phyloP scores from a whole-genome alignment of 108 stramenopile genomes.

The Cyclotella baltica region DNA sequence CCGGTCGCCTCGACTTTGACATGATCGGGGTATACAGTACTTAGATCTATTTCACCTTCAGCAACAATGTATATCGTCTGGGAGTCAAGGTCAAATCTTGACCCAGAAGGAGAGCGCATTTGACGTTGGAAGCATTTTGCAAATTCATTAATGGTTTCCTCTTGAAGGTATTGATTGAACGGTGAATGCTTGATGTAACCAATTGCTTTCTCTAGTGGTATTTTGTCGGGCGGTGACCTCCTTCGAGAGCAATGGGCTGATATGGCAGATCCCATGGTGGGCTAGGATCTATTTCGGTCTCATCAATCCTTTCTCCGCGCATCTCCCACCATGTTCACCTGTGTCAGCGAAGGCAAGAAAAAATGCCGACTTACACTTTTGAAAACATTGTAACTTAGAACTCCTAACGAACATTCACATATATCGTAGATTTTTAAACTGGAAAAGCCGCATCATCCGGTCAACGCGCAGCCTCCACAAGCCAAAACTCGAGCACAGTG shows the following conservation, averaged over 20 bases:
- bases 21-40: slow-evolving; percentile 39
- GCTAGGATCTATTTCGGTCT: no score
- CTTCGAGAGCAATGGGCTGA: not conserved
- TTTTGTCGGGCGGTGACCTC: not conserved
- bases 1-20: slow-evolving; percentile 54
- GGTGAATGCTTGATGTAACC: slow-evolving; percentile 48
- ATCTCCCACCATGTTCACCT: no score
- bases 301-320: no score
- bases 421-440: no score
- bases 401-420: no score
- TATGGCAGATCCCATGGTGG: not conserved
- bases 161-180: slow-evolving; percentile 50
- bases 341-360: no score
- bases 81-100: slow-evolving; percentile 30
- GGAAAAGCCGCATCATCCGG: no score
- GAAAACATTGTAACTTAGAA: not conserved
- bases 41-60: slow-evolving; percentile 48
- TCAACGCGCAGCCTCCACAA: no score
- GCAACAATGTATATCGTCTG: slow-evolving; percentile 47
- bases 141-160: slow-evolving; percentile 49
- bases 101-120: slow-evolving; percentile 15
- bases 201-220: slow-evolving; percentile 32
- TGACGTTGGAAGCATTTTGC: slow-evolving; percentile 43
- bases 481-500: no score
- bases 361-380: not conserved